Percentiles rank a stretch among this genome's conserved stretches.
Conservation (phyloP, 2,329 filamentous ascomycete genomes). For the Fusarium coicis region DNA sequence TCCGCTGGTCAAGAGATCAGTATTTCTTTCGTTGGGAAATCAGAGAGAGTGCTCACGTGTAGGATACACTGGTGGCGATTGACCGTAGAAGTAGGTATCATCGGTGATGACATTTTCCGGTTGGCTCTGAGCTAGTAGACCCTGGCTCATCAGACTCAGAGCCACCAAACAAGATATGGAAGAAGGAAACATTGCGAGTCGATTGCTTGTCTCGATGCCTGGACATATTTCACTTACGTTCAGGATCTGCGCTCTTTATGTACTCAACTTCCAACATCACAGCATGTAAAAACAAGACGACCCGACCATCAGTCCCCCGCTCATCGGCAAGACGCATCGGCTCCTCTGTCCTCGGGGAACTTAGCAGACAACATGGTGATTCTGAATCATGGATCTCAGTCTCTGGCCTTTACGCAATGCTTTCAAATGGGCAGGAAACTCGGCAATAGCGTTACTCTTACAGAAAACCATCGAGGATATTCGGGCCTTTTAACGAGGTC, state of each 20-base stretch:
- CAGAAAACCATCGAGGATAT: not conserved
- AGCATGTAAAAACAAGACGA: not conserved
- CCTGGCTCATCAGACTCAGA: not conserved
- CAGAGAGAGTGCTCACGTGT: not conserved
- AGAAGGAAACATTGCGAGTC: not conserved
- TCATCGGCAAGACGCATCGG: not conserved
- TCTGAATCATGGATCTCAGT: not conserved
- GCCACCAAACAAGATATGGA: not conserved
- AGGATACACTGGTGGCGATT: not conserved
- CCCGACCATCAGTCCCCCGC: not conserved
- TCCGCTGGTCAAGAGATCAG: not conserved
- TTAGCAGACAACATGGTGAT: not conserved
- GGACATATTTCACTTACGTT: not conserved
- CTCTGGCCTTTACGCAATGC: not conserved
- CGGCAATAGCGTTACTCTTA: not conserved
- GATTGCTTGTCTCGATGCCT: not conserved
- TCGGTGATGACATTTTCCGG: not conserved
- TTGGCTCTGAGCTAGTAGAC: not conserved
- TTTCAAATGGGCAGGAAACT: not conserved
- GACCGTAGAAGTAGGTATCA: constrained; percentile 8
- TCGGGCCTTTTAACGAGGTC: constrained; percentile 12
- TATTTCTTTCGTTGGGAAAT: too few species aligned
- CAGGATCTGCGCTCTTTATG: not conserved
- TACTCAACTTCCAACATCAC: not conserved
- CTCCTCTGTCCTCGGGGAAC: not conserved